A percentile compares a stretch with the other conserved stretches of the same genome.
Evolutionary conservation across 495 filamentous ascomycete genomes (phyloP).

Genomic region (Cudoniella acicularis): DNA sequence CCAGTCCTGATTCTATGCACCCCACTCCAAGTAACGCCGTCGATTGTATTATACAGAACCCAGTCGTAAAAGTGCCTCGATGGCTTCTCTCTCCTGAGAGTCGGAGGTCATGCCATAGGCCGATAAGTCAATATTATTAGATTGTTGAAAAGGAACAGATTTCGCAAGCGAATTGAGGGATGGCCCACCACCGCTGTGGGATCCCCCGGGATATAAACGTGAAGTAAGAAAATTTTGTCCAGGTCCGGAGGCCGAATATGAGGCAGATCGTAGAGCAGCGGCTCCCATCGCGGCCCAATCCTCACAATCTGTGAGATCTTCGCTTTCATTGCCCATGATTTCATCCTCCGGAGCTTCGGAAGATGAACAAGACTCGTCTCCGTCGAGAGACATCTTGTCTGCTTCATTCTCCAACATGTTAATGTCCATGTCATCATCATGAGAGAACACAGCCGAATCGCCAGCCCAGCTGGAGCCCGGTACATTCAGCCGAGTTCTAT

Average conservation of each 20-base stretch:
- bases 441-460: constrained; percentile 70
- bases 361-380: constrained; percentile 66
- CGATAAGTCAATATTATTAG: constrained; percentile 44
- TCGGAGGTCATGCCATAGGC: constrained; percentile 51
- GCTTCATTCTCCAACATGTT: constrained; percentile 81
- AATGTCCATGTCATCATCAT: constrained; percentile 62
- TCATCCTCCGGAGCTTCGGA: constrained; percentile 70
- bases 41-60: constrained; percentile 73
- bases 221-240: constrained; percentile 33
- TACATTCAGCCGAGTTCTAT: constrained; percentile 45
- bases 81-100: constrained; percentile 75
- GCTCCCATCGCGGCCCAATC: constrained; percentile 93
- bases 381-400: constrained; percentile 93
- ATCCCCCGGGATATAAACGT: constrained; percentile 42
- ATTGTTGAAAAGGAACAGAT: constrained; percentile 38
- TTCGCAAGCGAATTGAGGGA: constrained; percentile 41
- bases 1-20: constrained; percentile 16
- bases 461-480: constrained; percentile 60
- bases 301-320: constrained; percentile 92
- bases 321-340: constrained; percentile 60
- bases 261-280: constrained; percentile 73
- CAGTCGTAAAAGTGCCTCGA: constrained; percentile 79
- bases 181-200: constrained; percentile 36
- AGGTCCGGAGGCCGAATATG: constrained; percentile 41
- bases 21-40: constrained; percentile 23